Evolutionary conservation across 176 grass and related monocot species (phyloP).

Genomic region (Oryza longistaminata): DNA sequence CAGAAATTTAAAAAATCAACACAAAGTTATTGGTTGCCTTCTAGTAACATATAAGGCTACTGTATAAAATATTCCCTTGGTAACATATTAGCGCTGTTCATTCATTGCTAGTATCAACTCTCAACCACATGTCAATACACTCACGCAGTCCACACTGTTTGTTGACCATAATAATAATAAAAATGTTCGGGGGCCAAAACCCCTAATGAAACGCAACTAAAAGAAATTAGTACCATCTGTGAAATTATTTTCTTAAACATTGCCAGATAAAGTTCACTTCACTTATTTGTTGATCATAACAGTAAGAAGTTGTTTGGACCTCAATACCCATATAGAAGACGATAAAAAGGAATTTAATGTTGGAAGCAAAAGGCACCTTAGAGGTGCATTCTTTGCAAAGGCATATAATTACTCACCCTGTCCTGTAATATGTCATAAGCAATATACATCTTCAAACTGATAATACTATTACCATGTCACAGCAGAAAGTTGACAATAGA

Average conservation of each 20-base stretch:
- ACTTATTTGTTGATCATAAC: background rate
- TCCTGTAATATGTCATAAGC: background rate
- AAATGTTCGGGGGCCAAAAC: background rate
- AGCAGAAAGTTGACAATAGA: background rate
- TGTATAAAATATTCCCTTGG: background rate
- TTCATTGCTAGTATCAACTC: background rate
- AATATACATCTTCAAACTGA: background rate
- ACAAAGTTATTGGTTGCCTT: background rate
- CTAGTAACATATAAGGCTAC: background rate
- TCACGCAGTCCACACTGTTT: background rate
- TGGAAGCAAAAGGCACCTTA: background rate
- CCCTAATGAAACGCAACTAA: background rate
- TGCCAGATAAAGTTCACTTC: background rate
- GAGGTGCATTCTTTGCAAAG: background rate
- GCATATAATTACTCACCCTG: background rate
- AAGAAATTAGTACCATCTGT: background rate
- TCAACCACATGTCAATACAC: background rate
- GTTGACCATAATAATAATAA: background rate
- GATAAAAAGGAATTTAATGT: background rate
- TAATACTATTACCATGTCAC: background rate
- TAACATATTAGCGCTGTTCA: background rate
- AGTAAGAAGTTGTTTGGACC: background rate
- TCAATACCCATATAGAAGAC: background rate
- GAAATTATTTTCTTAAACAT: background rate
- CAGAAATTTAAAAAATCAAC: background rate